These are phyloP conservation scores for Luffa acutangula DNA, from an alignment of 306 rosid genomes.

Conservation along the genomic window DNA sequence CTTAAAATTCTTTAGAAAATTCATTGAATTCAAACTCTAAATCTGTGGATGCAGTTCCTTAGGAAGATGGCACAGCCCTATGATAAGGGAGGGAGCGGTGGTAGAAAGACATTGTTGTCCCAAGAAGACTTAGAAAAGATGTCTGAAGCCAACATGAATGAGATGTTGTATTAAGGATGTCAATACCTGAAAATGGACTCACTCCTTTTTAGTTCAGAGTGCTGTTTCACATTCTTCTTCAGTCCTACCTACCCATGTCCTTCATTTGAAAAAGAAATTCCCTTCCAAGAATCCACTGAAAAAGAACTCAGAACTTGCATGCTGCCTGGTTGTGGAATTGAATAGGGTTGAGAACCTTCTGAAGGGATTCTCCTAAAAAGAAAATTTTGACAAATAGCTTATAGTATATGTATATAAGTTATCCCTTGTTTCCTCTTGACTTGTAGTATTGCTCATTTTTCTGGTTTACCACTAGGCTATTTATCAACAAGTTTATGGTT, in stretches of 20 bases:
- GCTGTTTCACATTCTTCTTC: neutral
- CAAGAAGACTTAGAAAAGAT: conserved; percentile 76
- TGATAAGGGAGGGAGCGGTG: conserved; percentile 66
- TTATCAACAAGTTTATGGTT: neutral
- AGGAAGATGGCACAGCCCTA: conserved; percentile 95
- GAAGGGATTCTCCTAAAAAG: neutral
- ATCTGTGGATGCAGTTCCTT: conserved; percentile 53
- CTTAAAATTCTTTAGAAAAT: neutral
- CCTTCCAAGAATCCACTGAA: neutral
- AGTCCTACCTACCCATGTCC: neutral
- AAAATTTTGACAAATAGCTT: conserved; percentile 1
- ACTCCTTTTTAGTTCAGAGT: neutral
- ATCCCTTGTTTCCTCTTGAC: neutral
- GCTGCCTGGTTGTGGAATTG: neutral
- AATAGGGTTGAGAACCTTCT: neutral
- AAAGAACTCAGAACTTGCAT: neutral
- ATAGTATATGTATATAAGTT: neutral
- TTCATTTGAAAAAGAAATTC: neutral
- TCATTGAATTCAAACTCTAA: neutral
- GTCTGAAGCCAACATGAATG: conserved; percentile 37
- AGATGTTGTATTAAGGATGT: conserved; percentile 26
- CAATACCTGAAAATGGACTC: neutral
- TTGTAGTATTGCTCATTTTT: neutral
- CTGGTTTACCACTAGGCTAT: neutral
- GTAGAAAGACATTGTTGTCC: conserved; percentile 66